phyloP scores from a whole-genome alignment of 2,329 filamentous ascomycete genomes.

The Leptographium wingfieldii region DNA sequence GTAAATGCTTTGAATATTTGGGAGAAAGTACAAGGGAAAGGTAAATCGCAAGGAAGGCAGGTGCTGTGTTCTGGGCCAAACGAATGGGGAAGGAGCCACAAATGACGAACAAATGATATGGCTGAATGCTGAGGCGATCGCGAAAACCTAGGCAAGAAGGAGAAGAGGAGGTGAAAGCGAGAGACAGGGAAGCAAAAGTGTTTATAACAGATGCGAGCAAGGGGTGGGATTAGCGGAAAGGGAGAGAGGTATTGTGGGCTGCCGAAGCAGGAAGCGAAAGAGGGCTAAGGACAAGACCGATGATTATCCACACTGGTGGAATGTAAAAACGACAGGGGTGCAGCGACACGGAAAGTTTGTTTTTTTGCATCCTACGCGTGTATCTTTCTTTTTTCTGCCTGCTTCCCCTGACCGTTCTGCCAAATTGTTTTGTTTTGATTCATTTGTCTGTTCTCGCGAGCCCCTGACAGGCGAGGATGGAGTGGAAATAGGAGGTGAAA shows the following conservation, averaged over 20 bases:
- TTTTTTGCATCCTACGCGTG: background rate
- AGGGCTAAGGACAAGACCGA: background rate
- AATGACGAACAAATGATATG: background rate
- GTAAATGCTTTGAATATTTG: constrained; percentile 9
- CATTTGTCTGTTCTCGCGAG: background rate
- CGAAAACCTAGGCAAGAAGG: background rate
- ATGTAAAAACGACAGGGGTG: background rate
- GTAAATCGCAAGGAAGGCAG: background rate
- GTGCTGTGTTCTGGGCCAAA: background rate
- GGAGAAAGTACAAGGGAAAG: background rate
- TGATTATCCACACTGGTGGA: background rate
- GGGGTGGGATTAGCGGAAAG: background rate
- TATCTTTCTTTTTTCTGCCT: background rate
- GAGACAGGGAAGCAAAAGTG: constrained; percentile 4
- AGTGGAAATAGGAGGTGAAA: background rate
- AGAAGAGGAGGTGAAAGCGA: background rate
- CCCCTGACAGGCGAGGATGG: background rate
- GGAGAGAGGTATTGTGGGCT: background rate
- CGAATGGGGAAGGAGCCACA: background rate
- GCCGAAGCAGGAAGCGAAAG: constrained; percentile 1
- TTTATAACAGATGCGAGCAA: constrained; percentile 3
- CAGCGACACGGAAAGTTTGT: background rate
- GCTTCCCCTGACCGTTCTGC: background rate
- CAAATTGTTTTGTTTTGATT: background rate
- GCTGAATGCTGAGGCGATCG: background rate